Conservation (phyloP, 139 green algal genomes). For the Astrephomene gubernaculifera region DNA sequence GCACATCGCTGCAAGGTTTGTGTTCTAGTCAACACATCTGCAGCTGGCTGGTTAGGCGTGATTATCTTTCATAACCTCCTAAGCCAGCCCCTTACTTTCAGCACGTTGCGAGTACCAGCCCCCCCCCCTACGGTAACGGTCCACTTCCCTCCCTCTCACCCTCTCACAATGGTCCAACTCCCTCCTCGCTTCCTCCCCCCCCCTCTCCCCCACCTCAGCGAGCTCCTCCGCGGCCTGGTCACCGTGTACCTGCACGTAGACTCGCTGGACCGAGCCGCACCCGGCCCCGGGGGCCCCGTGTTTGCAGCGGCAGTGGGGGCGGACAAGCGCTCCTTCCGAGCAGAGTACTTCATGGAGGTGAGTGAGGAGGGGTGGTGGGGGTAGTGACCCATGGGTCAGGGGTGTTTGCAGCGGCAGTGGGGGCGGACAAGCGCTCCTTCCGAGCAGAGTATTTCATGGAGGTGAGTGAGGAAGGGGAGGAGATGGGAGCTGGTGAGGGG, state of each 20-base stretch:
- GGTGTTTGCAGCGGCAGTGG: slow-evolving; percentile 83
- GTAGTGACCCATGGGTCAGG: too few species aligned
- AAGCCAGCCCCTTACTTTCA: too few species aligned
- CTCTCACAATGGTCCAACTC: too few species aligned
- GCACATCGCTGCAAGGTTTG: too few species aligned
- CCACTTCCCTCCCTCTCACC: too few species aligned
- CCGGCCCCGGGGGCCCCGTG: slow-evolving; percentile 10
- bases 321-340: slow-evolving; percentile 86
- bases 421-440: slow-evolving; percentile 86
- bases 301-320: slow-evolving; percentile 83
- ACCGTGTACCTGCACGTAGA: slow-evolving; percentile 90
- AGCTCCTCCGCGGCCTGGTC: slow-evolving; percentile 83
- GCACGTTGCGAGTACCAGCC: too few species aligned
- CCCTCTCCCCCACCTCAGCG: slow-evolving; percentile 44
- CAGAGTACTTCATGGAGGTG: slow-evolving; percentile 43
- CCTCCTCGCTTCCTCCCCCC: background rate
- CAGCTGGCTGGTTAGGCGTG: too few species aligned
- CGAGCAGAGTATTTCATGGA: slow-evolving; percentile 46
- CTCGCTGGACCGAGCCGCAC: slow-evolving; percentile 59
- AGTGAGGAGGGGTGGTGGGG: background rate
- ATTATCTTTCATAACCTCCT: too few species aligned
- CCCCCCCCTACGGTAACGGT: too few species aligned
- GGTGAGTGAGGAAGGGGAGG: background rate
- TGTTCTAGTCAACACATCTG: too few species aligned
- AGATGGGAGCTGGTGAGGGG: too few species aligned